phyloP scores from a whole-genome alignment of 495 filamentous ascomycete species.

The Penicillium cataractarum region DNA sequence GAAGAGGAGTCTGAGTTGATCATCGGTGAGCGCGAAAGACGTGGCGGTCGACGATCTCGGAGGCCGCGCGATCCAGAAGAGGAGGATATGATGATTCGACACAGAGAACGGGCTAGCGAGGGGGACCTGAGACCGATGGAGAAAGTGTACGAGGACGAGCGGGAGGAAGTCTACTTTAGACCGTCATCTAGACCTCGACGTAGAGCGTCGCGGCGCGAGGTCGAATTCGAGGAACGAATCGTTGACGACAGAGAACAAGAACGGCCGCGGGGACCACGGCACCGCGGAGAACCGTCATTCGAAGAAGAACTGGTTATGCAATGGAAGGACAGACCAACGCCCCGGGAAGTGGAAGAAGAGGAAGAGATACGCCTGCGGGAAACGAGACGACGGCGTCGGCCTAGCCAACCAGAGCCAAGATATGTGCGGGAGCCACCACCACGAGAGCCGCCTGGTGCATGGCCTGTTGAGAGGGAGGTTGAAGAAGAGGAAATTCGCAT shows the following conservation, averaged over 20 bases:
- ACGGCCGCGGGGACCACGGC: background rate
- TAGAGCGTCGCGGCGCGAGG: constrained; percentile 13
- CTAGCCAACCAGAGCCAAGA: constrained; percentile 11
- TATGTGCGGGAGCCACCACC: constrained; percentile 14
- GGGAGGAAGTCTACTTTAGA: constrained; percentile 23
- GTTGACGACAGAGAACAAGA: constrained; percentile 18
- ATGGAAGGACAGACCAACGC: constrained; percentile 25
- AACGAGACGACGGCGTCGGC: constrained; percentile 9
- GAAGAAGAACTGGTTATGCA: constrained; percentile 22
- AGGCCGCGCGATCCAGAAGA: constrained; percentile 32
- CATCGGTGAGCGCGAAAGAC: constrained; percentile 34
- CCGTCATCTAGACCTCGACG: constrained; percentile 17
- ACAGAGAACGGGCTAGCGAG: constrained; percentile 30
- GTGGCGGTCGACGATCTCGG: constrained; percentile 19
- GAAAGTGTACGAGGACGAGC: constrained; percentile 22
- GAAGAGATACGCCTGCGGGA: constrained; percentile 18
- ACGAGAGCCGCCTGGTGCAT: constrained; percentile 6
- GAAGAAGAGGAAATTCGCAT: constrained; percentile 20
- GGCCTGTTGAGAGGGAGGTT: constrained; percentile 8
- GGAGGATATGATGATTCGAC: constrained; percentile 32
- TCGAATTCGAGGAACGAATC: constrained; percentile 19
- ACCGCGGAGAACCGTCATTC: background rate
- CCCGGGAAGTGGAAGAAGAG: constrained; percentile 19
- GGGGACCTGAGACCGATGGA: constrained; percentile 33
- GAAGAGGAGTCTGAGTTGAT: constrained; percentile 31